These are phyloP conservation scores for Mucor piriformis DNA, from an alignment of 371 early-diverging fungal genomes.

Conservation along the genomic window DNA sequence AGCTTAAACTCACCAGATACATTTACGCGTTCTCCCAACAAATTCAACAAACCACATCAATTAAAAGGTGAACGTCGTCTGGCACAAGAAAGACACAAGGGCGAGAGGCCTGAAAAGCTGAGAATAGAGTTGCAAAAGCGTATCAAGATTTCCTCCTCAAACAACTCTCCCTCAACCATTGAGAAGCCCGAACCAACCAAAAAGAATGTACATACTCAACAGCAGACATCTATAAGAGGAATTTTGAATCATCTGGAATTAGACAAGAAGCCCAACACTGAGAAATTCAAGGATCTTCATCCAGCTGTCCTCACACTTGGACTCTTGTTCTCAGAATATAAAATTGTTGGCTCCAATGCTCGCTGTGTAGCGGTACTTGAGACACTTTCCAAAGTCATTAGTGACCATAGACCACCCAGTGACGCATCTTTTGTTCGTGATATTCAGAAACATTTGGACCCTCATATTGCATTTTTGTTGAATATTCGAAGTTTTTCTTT, in stretches of 20 bases:
- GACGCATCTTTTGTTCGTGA: conserved; percentile 78
- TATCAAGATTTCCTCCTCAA: conserved; percentile 35
- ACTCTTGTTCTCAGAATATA: conserved; percentile 77
- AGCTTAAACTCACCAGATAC: not conserved
- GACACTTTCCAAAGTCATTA: conserved; percentile 82
- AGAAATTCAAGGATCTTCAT: conserved; percentile 68
- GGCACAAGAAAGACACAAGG: not conserved
- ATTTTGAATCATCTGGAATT: conserved; percentile 62
- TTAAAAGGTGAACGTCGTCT: conserved; percentile 86
- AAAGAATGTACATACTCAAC: conserved; percentile 30
- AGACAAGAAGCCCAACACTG: conserved; percentile 51
- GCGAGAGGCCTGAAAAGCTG: conserved; percentile 64
- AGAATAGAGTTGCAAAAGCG: conserved; percentile 66
- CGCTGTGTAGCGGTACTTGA: conserved; percentile 79
- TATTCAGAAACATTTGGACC: conserved; percentile 77
- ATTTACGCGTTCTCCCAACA: not conserved
- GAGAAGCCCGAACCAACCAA: conserved; percentile 7
- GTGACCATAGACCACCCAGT: conserved; percentile 85
- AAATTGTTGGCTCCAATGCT: conserved; percentile 88
- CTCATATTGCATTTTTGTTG: conserved; percentile 85
- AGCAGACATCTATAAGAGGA: conserved; percentile 34
- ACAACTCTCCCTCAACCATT: conserved; percentile 2
- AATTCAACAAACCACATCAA: conserved; percentile 10
- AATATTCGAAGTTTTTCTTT: conserved; percentile 77
- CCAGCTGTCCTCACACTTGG: conserved; percentile 84